These are phyloP conservation scores for Volvox carteri DNA, from an alignment of 163 green algal species.

Conservation along the genomic window DNA sequence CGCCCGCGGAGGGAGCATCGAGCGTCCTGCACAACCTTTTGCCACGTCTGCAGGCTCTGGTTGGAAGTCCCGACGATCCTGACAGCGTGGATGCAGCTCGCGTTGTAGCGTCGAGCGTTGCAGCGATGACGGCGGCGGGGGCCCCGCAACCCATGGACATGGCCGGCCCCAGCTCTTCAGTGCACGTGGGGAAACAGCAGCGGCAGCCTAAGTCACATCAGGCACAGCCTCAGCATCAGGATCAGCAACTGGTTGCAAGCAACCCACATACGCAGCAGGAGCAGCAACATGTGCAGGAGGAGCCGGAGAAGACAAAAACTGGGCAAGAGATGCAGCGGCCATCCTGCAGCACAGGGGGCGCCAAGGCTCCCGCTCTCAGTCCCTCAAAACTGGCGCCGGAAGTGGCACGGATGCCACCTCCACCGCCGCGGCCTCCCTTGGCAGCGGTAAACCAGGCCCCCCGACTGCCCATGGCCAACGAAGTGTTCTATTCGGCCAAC, in stretches of 20 bases:
- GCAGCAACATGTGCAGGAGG: no score
- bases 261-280: not conserved
- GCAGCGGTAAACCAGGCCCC: not conserved
- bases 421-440: not conserved
- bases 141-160: not conserved
- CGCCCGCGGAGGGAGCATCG: not conserved
- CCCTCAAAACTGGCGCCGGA: not conserved
- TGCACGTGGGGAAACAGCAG: not conserved
- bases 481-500: slow-evolving; percentile 40
- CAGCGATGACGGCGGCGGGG: not conserved
- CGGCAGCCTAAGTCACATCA: not conserved
- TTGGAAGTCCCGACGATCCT: not conserved
- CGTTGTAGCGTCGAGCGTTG: not conserved
- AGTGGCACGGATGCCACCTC: slow-evolving; percentile 24
- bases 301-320: no score
- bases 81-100: not conserved
- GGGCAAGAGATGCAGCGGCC: not conserved
- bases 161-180: not conserved
- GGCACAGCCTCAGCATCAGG: not conserved
- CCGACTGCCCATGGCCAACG: not conserved
- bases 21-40: not conserved
- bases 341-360: no score
- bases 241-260: not conserved
- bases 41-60: slow-evolving; percentile 11
- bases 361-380: not conserved